Evolutionary conservation across 495 filamentous ascomycete species (phyloP).

Genomic region (Penicillium daleae): DNA sequence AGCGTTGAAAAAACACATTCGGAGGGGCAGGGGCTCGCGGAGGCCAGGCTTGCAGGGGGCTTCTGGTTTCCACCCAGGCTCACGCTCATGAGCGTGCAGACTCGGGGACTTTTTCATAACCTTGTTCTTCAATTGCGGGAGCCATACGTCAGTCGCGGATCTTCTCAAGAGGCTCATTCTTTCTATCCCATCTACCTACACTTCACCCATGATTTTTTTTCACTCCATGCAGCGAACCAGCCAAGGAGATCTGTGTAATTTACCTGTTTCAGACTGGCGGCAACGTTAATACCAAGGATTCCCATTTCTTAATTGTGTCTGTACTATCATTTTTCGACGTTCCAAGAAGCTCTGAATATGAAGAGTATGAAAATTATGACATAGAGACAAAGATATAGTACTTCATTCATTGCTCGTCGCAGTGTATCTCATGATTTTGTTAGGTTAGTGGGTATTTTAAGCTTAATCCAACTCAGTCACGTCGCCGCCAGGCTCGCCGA

Average conservation of each 20-base stretch:
- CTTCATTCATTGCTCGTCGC: constrained; percentile 18
- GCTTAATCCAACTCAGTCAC: constrained; percentile 47
- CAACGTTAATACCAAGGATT: constrained; percentile 35
- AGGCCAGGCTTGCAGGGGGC: constrained; percentile 9
- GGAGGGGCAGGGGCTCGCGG: constrained; percentile 7
- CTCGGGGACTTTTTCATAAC: neutral
- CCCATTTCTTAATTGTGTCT: neutral
- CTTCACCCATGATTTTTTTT: constrained; percentile 28
- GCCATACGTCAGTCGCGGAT: constrained; percentile 15
- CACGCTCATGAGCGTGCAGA: neutral
- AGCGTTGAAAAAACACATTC: neutral
- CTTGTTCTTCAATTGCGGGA: constrained; percentile 22
- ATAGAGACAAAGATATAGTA: constrained; percentile 8
- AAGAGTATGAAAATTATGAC: neutral
- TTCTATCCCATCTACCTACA: neutral
- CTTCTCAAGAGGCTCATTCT: constrained; percentile 18
- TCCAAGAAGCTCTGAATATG: too few species aligned
- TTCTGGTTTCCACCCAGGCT: constrained; percentile 9
- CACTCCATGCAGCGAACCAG: constrained; percentile 36
- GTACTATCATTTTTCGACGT: neutral
- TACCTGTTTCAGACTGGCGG: constrained; percentile 32
- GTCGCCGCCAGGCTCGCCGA: constrained; percentile 47
- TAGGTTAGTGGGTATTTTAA: neutral
- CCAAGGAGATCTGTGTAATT: constrained; percentile 34
- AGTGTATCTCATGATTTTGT: constrained; percentile 14